phyloP scores from a whole-genome alignment of 1,284 basidiomycete genomes.

The Ustilago cynodontis region DNA sequence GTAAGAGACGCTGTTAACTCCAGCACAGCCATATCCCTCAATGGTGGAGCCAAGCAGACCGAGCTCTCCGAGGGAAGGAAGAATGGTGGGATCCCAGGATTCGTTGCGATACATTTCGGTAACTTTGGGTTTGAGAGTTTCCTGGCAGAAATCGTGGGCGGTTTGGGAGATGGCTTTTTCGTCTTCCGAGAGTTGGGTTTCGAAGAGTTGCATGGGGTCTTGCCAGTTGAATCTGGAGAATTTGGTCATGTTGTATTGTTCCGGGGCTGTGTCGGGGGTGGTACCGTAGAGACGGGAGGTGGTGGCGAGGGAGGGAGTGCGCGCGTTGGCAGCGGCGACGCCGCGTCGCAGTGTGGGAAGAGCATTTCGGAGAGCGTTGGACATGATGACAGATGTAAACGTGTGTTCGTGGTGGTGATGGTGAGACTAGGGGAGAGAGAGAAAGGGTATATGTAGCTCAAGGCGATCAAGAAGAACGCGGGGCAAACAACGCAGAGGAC shows the following conservation, averaged over 20 bases:
- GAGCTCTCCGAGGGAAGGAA: constrained; percentile 91
- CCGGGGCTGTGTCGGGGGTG: constrained; percentile 40
- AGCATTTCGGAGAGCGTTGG: constrained; percentile 41
- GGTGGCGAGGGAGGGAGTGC: constrained; percentile 8
- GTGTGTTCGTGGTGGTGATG: background rate
- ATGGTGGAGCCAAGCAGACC: constrained; percentile 93
- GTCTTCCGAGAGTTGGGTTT: constrained; percentile 80
- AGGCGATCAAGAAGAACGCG: background rate
- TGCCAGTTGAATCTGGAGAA: constrained; percentile 79
- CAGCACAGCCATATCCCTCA: constrained; percentile 92
- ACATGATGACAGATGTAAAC: constrained; percentile 28
- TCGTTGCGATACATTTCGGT: constrained; percentile 88
- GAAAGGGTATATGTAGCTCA: constrained; percentile 14
- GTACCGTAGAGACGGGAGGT: constrained; percentile 34
- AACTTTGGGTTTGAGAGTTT: constrained; percentile 84
- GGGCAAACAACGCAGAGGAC: background rate
- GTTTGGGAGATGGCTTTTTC: constrained; percentile 89
- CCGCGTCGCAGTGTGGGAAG: constrained; percentile 35
- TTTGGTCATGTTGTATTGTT: constrained; percentile 61
- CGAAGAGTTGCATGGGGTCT: constrained; percentile 68
- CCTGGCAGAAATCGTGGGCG: constrained; percentile 86
- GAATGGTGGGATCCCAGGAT: constrained; percentile 80
- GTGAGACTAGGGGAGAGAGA: background rate
- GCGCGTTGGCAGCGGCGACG: constrained; percentile 5
- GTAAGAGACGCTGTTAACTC: constrained; percentile 90